These are phyloP conservation scores for Beta lomatogona DNA, from an alignment of 179 eudicot species.

Conservation along the genomic window DNA sequence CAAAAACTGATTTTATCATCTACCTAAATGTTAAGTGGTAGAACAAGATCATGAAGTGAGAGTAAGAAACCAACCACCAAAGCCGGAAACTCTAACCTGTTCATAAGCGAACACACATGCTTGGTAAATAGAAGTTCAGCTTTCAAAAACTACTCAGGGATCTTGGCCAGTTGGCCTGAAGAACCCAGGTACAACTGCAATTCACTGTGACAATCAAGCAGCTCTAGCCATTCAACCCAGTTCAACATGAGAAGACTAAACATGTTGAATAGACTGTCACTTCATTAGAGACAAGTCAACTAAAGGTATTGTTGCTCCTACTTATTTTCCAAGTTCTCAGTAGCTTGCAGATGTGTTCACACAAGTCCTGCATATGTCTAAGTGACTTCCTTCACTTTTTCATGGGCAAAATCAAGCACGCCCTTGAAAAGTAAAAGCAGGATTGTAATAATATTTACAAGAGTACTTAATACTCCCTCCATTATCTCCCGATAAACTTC, in stretches of 20 bases:
- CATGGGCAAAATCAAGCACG: not conserved
- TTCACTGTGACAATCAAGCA: too few relatives aligned
- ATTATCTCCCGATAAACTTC: too few relatives aligned
- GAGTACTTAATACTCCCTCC: too few relatives aligned
- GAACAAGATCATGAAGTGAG: conserved; percentile 97
- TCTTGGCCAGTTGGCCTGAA: not conserved
- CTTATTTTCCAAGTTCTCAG: too few relatives aligned
- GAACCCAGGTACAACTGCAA: not conserved
- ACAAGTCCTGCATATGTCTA: not conserved
- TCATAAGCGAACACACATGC: conserved; percentile 10
- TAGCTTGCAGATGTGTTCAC: too few relatives aligned
- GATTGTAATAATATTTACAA: not conserved
- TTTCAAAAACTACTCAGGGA: not conserved
- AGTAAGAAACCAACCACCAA: conserved; percentile 98
- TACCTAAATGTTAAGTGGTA: conserved; percentile 98
- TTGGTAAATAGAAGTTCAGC: not conserved
- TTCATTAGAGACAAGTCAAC: too few relatives aligned
- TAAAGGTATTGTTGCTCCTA: too few relatives aligned
- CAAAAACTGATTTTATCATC: not conserved
- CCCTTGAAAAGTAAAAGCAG: conserved; percentile 1
- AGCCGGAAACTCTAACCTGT: conserved; percentile 89
- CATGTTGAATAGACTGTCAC: too few relatives aligned
- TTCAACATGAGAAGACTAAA: too few relatives aligned
- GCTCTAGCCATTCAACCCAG: too few relatives aligned
- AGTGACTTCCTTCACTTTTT: not conserved